Conservation (phyloP, 1,284 basidiomycete genomes). For the Thelephora terrestris region DNA sequence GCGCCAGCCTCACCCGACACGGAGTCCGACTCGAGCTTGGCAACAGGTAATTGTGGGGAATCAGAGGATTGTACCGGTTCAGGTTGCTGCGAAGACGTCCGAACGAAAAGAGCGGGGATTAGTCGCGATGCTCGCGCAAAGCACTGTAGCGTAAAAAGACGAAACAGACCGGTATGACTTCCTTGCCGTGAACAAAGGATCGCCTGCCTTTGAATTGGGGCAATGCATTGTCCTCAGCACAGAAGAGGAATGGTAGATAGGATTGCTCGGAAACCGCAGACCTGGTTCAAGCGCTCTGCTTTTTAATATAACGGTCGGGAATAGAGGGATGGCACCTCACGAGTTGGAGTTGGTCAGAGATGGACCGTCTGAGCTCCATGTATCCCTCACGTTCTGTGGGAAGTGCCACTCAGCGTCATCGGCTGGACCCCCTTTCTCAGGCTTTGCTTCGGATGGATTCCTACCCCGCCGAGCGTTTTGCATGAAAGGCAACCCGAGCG, state of each 20-base stretch:
- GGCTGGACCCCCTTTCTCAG: slow-evolving; percentile 45
- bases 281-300: slow-evolving; percentile 10
- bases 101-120: neutral
- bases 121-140: neutral
- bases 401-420: slow-evolving; percentile 68
- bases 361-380: slow-evolving; percentile 35
- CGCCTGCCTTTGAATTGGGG: slow-evolving; percentile 31
- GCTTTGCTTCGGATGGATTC: slow-evolving; percentile 37
- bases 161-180: slow-evolving; percentile 16
- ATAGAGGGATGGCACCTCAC: slow-evolving; percentile 18
- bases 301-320: slow-evolving; percentile 3
- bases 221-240: slow-evolving; percentile 12
- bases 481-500: slow-evolving; percentile 66
- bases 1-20: neutral
- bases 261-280: slow-evolving; percentile 49
- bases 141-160: neutral
- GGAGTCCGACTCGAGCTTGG: neutral
- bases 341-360: slow-evolving; percentile 16
- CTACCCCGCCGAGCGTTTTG: slow-evolving; percentile 57
- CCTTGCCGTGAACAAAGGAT: slow-evolving; percentile 32
- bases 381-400: slow-evolving; percentile 40
- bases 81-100: neutral
- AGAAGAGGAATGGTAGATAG: slow-evolving; percentile 63
- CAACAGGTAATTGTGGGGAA: neutral
- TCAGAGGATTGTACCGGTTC: neutral